These are phyloP conservation scores for Aspergillus bridgeri DNA, from an alignment of 495 filamentous ascomycete species.

Conservation along the genomic window DNA sequence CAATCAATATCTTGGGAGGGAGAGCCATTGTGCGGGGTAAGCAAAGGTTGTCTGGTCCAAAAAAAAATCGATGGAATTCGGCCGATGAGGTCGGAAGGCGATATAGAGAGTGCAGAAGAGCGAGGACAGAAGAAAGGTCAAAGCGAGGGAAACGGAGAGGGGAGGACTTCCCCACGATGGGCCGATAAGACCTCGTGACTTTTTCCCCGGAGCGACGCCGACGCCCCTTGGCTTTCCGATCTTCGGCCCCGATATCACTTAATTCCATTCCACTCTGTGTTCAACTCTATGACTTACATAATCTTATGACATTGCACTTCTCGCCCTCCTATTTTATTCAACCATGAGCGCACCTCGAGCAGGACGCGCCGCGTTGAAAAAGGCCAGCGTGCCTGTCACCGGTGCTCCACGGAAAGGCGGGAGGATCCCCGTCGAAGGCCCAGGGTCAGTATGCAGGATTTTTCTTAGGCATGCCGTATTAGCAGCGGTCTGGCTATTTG, in stretches of 20 bases:
- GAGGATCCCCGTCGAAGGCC: slow-evolving; percentile 4
- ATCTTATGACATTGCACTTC: neutral
- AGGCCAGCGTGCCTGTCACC: slow-evolving; percentile 17
- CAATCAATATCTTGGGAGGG: slow-evolving; percentile 60
- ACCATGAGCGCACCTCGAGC: slow-evolving; percentile 23
- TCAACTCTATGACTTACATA: neutral
- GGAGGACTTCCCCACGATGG: neutral
- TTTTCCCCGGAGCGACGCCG: neutral
- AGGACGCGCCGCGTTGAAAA: slow-evolving; percentile 19
- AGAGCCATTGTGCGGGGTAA: slow-evolving; percentile 30
- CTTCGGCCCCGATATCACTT: neutral
- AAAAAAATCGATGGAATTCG: neutral
- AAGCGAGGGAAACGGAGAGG: neutral
- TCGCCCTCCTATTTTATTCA: neutral
- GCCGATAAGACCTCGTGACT: neutral
- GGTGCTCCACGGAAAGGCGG: slow-evolving; percentile 6
- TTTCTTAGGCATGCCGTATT: neutral
- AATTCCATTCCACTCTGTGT: too few relatives aligned
- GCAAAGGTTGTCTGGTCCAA: neutral
- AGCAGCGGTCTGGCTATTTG: neutral
- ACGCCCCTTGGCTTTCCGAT: neutral
- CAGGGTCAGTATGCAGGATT: slow-evolving; percentile 3
- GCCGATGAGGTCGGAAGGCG: neutral
- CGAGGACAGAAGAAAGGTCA: neutral
- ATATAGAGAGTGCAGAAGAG: neutral